Percentiles rank a stretch among this genome's conserved stretches.
These are phyloP conservation scores for Gossypium lobatum DNA, from an alignment of 441 rosid species.

Conservation along the genomic window DNA sequence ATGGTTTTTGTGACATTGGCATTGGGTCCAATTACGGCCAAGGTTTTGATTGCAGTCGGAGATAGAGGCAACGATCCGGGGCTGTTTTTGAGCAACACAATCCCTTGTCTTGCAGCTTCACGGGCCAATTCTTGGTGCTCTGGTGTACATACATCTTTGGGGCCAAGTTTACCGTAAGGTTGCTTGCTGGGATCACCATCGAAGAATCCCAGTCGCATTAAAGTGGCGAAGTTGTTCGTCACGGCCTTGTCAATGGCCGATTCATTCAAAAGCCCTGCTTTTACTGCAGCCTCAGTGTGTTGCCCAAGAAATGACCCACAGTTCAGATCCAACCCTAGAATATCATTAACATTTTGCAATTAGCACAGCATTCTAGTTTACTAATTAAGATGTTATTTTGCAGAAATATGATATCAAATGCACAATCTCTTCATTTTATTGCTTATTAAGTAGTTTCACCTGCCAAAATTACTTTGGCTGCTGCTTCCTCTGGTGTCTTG, in stretches of 20 bases:
- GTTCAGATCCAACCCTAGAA: slow-evolving; percentile 63
- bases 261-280: slow-evolving; percentile 49
- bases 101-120: slow-evolving; percentile 85
- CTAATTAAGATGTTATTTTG: neutral
- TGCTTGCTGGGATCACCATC: slow-evolving; percentile 79
- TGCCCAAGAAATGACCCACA: slow-evolving; percentile 67
- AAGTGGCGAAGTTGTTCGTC: slow-evolving; percentile 69
- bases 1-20: slow-evolving; percentile 76
- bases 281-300: slow-evolving; percentile 68
- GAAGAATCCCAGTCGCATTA: slow-evolving; percentile 82
- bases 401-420: neutral
- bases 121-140: slow-evolving; percentile 68
- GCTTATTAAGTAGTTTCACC: slow-evolving; percentile 25
- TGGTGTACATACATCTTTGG: slow-evolving; percentile 70
- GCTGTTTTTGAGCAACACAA: slow-evolving; percentile 68
- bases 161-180: slow-evolving; percentile 67
- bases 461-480: slow-evolving; percentile 58
- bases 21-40: slow-evolving; percentile 93
- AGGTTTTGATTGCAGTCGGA: slow-evolving; percentile 37
- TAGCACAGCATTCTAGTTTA: neutral
- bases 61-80: slow-evolving; percentile 58
- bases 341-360: neutral
- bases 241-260: slow-evolving; percentile 46
- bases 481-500: slow-evolving; percentile 80
- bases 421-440: neutral